Evolutionary conservation across 2,329 filamentous ascomycete species (phyloP), one percentile per base, ranked within the genome.

Genomic region (Botrytis medusae): DNA sequence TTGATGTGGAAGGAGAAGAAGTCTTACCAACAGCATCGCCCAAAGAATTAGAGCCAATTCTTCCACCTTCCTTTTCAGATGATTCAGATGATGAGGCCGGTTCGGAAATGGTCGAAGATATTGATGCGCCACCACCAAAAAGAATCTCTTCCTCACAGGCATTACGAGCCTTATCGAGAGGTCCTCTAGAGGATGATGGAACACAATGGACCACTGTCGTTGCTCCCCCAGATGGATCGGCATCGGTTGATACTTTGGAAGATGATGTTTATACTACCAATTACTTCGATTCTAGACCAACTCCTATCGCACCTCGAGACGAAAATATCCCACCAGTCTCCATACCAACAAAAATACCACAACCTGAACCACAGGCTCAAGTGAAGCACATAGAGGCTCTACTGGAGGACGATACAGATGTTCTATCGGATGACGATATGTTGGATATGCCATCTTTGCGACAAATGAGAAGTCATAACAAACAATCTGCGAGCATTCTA

Each of bases 21-120:
- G 87, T 91, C 51, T 82, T 90, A 73, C 88, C 89, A 32, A 90
- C 88, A 63, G 83, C 85, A 40, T 89, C 88, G 34, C 89, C 88
- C 18, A 72, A 71, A 10, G 71, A 76, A 14, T 61, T 72, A 32
- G 64, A 60, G 32, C 67, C 71, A 10, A 40, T 25, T 10, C 48
- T 71, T 34, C 65, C 60, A 37, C 60, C 54, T 42, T 71, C 72
- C 46, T 71, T 75, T 40, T 69, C 70, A 46, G 77, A 78, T 44
- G 75, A 78, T 54, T 75, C 74, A 42, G 81, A 83, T 63, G 81
- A 84, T 40, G 83, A 84, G 57, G 74, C 67, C 14, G 78, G 75
- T 69, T 77, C 74, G 18, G 77, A 80, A 61, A 76, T 77, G 69
- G 78, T 81, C 61, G 79, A 81, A 70, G 77, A 81, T 74, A 73